Evolutionary conservation across 371 early-diverging fungal genomes (phyloP).

Genomic region (Rhizoclosmatium hyalinum): DNA sequence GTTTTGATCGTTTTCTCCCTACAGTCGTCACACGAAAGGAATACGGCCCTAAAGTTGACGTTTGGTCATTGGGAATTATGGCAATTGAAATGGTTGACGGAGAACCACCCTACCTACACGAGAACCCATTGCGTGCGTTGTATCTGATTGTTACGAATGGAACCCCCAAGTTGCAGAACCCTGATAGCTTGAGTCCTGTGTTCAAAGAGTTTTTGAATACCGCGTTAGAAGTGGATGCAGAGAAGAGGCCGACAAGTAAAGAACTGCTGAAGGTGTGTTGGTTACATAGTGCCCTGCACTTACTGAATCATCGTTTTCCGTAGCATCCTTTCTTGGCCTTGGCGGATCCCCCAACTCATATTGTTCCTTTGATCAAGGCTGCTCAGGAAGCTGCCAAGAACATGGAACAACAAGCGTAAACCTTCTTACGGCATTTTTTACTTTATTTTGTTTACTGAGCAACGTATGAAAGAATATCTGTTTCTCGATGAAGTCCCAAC

Average conservation of each 20-base stretch:
- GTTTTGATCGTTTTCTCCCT: neutral
- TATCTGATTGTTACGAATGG: slow-evolving; percentile 97
- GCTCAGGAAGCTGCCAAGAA: slow-evolving; percentile 69
- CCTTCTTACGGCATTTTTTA: neutral
- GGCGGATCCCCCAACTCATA: slow-evolving; percentile 84
- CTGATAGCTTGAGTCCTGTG: slow-evolving; percentile 77
- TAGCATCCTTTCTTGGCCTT: slow-evolving; percentile 87
- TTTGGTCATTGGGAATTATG: slow-evolving; percentile 98
- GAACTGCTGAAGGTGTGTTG: slow-evolving; percentile 56
- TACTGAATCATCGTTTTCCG: slow-evolving; percentile 6
- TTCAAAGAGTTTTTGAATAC: slow-evolving; percentile 85
- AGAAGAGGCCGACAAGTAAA: slow-evolving; percentile 80
- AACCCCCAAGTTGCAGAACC: slow-evolving; percentile 89
- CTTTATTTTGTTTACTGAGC: neutral
- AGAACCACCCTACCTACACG: slow-evolving; percentile 95
- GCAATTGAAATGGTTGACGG: slow-evolving; percentile 99
- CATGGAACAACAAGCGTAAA: neutral
- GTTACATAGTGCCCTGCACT: neutral
- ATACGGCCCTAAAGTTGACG: slow-evolving; percentile 93
- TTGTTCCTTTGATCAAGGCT: slow-evolving; percentile 87
- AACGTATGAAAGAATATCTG: no score
- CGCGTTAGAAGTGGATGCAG: slow-evolving; percentile 87
- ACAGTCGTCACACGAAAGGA: slow-evolving; percentile 93
- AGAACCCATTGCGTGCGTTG: slow-evolving; percentile 89
- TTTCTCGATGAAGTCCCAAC: no score